A percentile compares a stretch with the other conserved stretches of the same genome.
Conservation (phyloP, 2,329 filamentous ascomycete genomes). For the Septoria linicola region DNA sequence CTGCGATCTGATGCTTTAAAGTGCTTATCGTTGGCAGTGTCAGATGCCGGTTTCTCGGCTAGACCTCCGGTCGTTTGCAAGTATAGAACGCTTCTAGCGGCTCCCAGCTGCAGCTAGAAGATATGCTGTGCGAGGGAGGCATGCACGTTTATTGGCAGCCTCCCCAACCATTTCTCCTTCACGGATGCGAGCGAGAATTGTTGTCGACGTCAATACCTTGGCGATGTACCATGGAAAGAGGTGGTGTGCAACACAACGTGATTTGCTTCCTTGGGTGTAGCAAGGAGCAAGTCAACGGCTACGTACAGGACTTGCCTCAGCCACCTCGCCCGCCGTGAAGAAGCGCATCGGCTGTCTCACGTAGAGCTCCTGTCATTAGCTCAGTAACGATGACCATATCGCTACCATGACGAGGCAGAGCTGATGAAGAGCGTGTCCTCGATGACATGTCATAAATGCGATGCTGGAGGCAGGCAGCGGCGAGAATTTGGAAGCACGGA, state of each 20-base stretch:
- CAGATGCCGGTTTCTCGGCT: not conserved
- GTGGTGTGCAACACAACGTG: constrained; percentile 16
- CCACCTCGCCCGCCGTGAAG: constrained; percentile 9
- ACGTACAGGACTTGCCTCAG: constrained; percentile 12
- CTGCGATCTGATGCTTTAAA: not conserved
- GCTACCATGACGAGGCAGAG: too few relatives aligned
- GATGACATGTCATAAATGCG: too few relatives aligned
- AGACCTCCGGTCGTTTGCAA: not conserved
- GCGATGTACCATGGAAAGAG: constrained; percentile 1
- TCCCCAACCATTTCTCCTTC: constrained; percentile 4
- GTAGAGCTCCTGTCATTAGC: constrained; percentile 13
- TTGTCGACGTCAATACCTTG: not conserved
- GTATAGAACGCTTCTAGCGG: not conserved
- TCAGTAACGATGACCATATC: not conserved
- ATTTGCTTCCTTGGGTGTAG: constrained; percentile 19
- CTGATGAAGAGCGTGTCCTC: too few relatives aligned
- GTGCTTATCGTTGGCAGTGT: not conserved
- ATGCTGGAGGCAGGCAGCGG: too few relatives aligned
- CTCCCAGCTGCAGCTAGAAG: constrained; percentile 14
- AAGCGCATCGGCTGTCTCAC: constrained; percentile 19
- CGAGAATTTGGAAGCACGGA: too few relatives aligned
- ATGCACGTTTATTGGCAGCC: constrained; percentile 5
- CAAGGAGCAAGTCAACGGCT: constrained; percentile 21
- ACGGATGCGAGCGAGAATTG: constrained; percentile 5
- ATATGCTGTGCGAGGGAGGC: constrained; percentile 14